Evolutionary conservation across 108 stramenopile species (phyloP).

Genomic region (Poteriospumella lacustris): DNA sequence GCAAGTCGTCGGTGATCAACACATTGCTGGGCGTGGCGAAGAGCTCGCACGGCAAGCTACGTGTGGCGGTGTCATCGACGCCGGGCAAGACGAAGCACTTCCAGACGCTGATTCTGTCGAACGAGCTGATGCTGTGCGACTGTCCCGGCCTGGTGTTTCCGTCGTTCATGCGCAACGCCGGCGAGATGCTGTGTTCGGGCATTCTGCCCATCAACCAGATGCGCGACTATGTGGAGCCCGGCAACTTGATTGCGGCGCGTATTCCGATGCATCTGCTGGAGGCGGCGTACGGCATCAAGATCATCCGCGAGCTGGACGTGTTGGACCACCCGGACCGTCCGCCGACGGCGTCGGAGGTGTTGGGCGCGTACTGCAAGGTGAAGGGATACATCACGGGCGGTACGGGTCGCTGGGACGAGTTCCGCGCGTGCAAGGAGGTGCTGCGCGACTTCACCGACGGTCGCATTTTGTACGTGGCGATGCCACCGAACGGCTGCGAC

Average conservation of each 20-base stretch:
- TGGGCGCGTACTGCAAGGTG: constrained; percentile 80
- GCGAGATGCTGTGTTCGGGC: constrained; percentile 91
- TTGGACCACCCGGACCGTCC: constrained; percentile 46
- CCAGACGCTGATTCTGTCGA: constrained; percentile 82
- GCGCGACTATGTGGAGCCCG: constrained; percentile 85
- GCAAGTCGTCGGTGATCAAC: constrained; percentile 94
- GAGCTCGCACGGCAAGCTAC: constrained; percentile 67
- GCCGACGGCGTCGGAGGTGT: constrained; percentile 41
- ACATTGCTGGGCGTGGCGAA: constrained; percentile 82
- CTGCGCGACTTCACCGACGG: constrained; percentile 92
- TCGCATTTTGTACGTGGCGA: constrained; percentile 80
- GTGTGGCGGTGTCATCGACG: constrained; percentile 90
- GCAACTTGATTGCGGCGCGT: constrained; percentile 74
- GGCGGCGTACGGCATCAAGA: constrained; percentile 59
- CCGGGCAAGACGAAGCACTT: constrained; percentile 99
- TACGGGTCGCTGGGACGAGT: constrained; percentile 82
- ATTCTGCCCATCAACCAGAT: constrained; percentile 95
- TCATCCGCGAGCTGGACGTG: constrained; percentile 54
- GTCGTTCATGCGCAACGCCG: constrained; percentile 83
- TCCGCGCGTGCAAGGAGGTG: constrained; percentile 78
- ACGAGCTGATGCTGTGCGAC: constrained; percentile 88
- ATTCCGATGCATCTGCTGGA: constrained; percentile 74
- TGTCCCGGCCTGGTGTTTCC: constrained; percentile 99
- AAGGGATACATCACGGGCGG: constrained; percentile 78
- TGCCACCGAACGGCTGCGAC: constrained; percentile 80